Conservation (phyloP, 352 stramenopile genomes). For the Phytophthora cactorum region DNA sequence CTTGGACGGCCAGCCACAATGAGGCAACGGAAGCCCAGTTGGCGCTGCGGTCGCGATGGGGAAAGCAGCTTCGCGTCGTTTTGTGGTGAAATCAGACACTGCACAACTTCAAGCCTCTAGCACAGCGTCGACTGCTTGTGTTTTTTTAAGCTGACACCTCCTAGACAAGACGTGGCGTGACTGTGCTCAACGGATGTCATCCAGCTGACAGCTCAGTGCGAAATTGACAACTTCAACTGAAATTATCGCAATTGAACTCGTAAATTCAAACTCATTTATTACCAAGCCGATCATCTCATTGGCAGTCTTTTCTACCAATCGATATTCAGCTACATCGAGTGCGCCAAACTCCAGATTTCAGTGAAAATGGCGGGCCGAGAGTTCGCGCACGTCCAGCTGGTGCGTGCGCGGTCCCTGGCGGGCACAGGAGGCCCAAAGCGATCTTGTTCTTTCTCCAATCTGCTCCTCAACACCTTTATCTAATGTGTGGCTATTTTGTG, state of each 20-base stretch:
- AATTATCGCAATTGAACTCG: conserved; percentile 10
- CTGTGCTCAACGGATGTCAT: not conserved
- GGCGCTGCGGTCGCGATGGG: conserved; percentile 22
- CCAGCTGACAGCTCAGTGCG: conserved; percentile 8
- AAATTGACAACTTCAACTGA: conserved; percentile 1
- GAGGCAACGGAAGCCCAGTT: conserved; percentile 20
- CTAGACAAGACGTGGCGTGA: conserved; percentile 17
- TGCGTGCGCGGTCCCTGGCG: conserved; percentile 34
- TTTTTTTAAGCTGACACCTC: not conserved
- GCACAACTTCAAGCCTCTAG: conserved; percentile 7
- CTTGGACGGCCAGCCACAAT: conserved; percentile 7
- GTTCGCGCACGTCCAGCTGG: conserved; percentile 81
- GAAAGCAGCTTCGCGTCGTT: conserved; percentile 13
- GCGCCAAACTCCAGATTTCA: not conserved
- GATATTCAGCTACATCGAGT: conserved; percentile 2
- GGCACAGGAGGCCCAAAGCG: too few relatives aligned
- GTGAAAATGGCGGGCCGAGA: conserved; percentile 59
- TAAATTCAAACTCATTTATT: not conserved
- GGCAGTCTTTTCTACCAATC: conserved; percentile 36
- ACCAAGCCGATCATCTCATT: conserved; percentile 5
- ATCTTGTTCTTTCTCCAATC: conserved; percentile 2
- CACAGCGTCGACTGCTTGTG: conserved; percentile 10
- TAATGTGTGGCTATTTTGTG: conserved; percentile 18
- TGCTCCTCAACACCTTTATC: conserved; percentile 5
- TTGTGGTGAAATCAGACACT: conserved; percentile 23